A percentile compares a stretch with the other conserved stretches of the same genome.
These are phyloP conservation scores for Penicillium ochrochloron DNA, from an alignment of 495 filamentous ascomycete species.

Conservation along the genomic window DNA sequence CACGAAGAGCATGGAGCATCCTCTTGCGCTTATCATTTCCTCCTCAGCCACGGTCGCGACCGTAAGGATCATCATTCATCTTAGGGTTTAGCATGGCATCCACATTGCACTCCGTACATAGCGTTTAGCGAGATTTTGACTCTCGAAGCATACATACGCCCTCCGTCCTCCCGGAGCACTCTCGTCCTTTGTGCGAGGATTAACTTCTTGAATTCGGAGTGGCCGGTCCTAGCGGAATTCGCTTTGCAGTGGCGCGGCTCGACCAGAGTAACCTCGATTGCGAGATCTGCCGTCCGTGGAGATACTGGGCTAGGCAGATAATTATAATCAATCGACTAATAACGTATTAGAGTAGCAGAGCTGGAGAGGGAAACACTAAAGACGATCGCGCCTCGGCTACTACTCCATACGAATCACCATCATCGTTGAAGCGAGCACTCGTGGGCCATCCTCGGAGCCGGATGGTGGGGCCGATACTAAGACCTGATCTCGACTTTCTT, in stretches of 20 bases:
- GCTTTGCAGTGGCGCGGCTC: background rate
- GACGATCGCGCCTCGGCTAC: background rate
- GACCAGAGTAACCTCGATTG: background rate
- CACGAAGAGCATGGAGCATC: background rate
- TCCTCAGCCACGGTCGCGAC: background rate
- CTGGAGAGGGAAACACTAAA: background rate
- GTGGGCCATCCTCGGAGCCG: constrained; percentile 27
- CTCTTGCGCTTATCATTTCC: background rate
- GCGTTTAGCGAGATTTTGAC: background rate
- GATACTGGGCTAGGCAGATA: background rate
- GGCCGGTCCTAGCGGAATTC: background rate
- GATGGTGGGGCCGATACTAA: constrained; percentile 43
- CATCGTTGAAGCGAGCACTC: constrained; percentile 12
- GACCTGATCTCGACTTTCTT: background rate
- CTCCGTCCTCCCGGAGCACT: constrained; percentile 4
- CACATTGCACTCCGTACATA: background rate
- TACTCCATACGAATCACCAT: background rate
- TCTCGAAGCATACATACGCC: background rate
- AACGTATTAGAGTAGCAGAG: background rate
- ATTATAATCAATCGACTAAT: background rate
- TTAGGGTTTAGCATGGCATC: background rate
- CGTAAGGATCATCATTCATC: background rate
- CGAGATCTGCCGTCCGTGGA: constrained; percentile 4
- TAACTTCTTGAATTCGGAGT: constrained; percentile 4
- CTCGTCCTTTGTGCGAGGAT: constrained; percentile 1